phyloP scores from a whole-genome alignment of 305 asterid genomes.

The Nicotiana rustica region DNA sequence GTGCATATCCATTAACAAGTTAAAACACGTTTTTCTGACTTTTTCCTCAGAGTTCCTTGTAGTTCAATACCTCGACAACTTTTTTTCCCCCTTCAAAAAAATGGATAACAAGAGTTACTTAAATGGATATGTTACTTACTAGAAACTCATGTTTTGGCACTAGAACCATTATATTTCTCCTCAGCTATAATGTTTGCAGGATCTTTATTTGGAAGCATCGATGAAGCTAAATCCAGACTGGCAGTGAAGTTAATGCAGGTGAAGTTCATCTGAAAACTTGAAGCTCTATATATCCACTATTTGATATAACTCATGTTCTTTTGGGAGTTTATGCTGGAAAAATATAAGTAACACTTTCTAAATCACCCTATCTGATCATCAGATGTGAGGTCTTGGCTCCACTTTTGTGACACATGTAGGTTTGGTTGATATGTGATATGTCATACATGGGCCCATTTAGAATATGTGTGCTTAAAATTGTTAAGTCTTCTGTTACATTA shows the following conservation, averaged over 20 bases:
- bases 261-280: slow-evolving; percentile 37
- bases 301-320: not conserved
- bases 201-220: slow-evolving; percentile 78
- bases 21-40: not conserved
- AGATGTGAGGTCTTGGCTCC: not conserved
- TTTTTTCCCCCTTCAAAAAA: not conserved
- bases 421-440: not conserved
- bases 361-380: not conserved
- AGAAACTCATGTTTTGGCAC: not conserved
- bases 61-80: not conserved
- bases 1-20: not conserved
- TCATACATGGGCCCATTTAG: not conserved
- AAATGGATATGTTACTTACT: not conserved
- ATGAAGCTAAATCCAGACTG: slow-evolving; percentile 74
- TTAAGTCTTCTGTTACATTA: not conserved
- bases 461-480: not conserved
- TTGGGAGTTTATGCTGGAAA: not conserved
- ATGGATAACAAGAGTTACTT: not conserved
- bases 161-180: slow-evolving; percentile 33
- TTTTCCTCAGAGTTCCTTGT: slow-evolving; percentile 1
- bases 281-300: slow-evolving; percentile 3
- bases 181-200: slow-evolving; percentile 57
- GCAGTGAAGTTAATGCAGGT: slow-evolving; percentile 94
- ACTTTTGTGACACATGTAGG: not conserved
- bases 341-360: not conserved